Evolutionary conservation across 495 filamentous ascomycete genomes (phyloP), one percentile per base, ranked within the genome.

Genomic region (Aspergillus conjunctus): DNA sequence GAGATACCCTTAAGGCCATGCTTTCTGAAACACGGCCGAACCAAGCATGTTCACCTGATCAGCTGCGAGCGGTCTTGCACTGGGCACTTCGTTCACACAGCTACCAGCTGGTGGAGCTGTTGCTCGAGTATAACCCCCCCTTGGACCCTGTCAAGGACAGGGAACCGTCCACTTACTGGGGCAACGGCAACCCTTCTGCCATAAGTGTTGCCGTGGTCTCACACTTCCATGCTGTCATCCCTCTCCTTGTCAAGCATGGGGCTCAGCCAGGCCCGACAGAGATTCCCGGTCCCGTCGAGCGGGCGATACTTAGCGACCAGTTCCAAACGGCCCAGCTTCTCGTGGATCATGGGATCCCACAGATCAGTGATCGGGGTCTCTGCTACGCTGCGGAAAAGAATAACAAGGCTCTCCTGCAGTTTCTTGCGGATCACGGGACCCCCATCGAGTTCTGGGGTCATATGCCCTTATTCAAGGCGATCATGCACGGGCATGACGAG

Each of bases 31-130:
- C 41, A 6, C 22, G 57, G 17, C 49, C 57, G 8, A 10, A 41
- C 39, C 57, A 33, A 60, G 39, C 34, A 41, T 52, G 14, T 14
- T n/a, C 49, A 30, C 31, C 49, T 2, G 18, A 12, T 9, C 57
- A 60, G 49, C 20, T 44, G 34, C 57, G 57, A 6, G 53, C 49
- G 20, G 49, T 48, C 12, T 49, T 60, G 14, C 50, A 53, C 34
- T 60, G 48, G 48, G 49, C 57, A 17, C n/a, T 60, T 15, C 49
- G 49, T 4, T 30, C 48, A 14, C 37, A 45, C 39, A n/a, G 34
- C n/a, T 7, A 26, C 9, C 1, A 54, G 14, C 20, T 53, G 26
- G 50, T 60, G 37, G 49, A 60, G 33, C n/a, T 60, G 34, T 32
- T 60, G 50, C 7, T 60, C 22, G 20, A 52, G 34, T 10, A 53